Conservation (phyloP, 2,329 filamentous ascomycete genomes). For the Rhinocladiella mackenziei region DNA sequence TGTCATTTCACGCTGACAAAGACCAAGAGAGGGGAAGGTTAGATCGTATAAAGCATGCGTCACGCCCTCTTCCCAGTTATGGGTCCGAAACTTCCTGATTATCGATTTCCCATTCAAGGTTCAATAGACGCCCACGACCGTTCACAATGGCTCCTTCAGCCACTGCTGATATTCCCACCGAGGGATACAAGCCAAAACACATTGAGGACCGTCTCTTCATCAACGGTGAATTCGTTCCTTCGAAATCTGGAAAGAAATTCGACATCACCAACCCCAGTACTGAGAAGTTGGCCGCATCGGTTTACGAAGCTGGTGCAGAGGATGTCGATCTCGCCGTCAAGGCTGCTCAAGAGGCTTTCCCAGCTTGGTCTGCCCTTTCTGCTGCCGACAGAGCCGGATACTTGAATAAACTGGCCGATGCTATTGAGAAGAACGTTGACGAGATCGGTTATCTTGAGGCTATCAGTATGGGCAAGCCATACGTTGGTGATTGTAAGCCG, state of each 20-base stretch:
- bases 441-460: slow-evolving; percentile 46
- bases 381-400: slow-evolving; percentile 43
- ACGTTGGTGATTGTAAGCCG: slow-evolving; percentile 41
- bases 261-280: slow-evolving; percentile 34
- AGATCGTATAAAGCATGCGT: too few species aligned
- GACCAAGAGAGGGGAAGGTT: too few species aligned
- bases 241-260: slow-evolving; percentile 33
- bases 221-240: slow-evolving; percentile 36
- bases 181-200: slow-evolving; percentile 18
- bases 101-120: too few species aligned
- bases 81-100: too few species aligned
- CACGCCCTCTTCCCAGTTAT: too few species aligned
- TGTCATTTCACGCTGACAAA: too few species aligned
- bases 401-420: slow-evolving; percentile 41
- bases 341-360: slow-evolving; percentile 33
- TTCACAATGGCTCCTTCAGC: slow-evolving; percentile 11
- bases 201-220: slow-evolving; percentile 36
- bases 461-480: slow-evolving; percentile 53
- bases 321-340: slow-evolving; percentile 36
- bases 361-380: slow-evolving; percentile 45
- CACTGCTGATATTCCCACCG: slow-evolving; percentile 7
- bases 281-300: slow-evolving; percentile 32
- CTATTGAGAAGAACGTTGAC: slow-evolving; percentile 40
- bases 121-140: too few species aligned
- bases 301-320: slow-evolving; percentile 33